phyloP scores from a whole-genome alignment of 1,284 basidiomycete species.

The Meira miltonrushii region DNA sequence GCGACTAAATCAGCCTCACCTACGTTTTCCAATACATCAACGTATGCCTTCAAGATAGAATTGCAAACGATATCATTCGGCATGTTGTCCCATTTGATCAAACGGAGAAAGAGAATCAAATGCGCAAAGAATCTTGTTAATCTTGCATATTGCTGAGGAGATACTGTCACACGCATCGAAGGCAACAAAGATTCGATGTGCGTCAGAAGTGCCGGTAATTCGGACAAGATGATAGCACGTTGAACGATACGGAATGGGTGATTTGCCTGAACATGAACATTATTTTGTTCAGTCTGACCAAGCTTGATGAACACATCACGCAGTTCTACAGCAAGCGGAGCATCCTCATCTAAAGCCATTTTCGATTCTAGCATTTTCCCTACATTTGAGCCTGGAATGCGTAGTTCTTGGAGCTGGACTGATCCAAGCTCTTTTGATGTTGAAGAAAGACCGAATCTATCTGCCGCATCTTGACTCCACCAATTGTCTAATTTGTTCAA shows the following conservation, averaged over 20 bases:
- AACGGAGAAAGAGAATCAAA: slow-evolving; percentile 80
- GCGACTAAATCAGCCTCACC: slow-evolving; percentile 81
- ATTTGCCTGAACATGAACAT: slow-evolving; percentile 56
- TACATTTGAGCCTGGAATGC: background rate
- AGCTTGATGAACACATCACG: slow-evolving; percentile 42
- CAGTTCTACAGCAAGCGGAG: slow-evolving; percentile 16
- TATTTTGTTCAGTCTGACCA: slow-evolving; percentile 33
- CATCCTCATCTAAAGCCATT: slow-evolving; percentile 3
- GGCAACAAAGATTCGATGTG: slow-evolving; percentile 37
- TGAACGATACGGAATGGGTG: slow-evolving; percentile 84
- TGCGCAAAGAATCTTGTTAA: slow-evolving; percentile 84
- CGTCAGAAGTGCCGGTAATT: slow-evolving; percentile 57
- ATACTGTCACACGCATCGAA: slow-evolving; percentile 29
- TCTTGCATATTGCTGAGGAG: slow-evolving; percentile 45
- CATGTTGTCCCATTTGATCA: slow-evolving; percentile 60
- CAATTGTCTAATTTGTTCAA: slow-evolving; percentile 42
- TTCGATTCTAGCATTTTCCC: background rate
- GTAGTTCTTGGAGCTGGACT: slow-evolving; percentile 25
- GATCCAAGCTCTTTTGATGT: slow-evolving; percentile 26
- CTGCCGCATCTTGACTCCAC: slow-evolving; percentile 53
- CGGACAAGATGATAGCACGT: slow-evolving; percentile 74
- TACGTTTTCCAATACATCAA: slow-evolving; percentile 68
- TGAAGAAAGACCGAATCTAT: slow-evolving; percentile 12
- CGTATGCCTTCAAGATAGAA: slow-evolving; percentile 79
- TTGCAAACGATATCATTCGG: slow-evolving; percentile 62